Evolutionary conservation across 805 yeast species (phyloP), one percentile per base, ranked within the genome.

Genomic region (Candida maris): DNA sequence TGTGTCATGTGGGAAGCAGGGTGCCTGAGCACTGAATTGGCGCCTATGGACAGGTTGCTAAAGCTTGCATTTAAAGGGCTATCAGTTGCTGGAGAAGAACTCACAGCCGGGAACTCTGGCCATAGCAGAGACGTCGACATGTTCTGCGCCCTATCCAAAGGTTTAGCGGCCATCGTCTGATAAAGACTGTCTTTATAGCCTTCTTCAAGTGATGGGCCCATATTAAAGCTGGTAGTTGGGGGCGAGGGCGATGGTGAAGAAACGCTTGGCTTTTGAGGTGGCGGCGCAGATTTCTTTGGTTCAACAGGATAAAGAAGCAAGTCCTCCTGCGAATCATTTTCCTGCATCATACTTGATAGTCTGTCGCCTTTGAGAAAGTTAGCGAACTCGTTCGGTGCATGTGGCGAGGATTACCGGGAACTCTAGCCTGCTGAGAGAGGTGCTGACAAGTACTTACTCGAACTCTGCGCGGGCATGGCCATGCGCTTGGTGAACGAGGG

Each of bases 151-250:
- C 27, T 20, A 3, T 22, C 19, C 4, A 42, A 30, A 12, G 39
- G 33, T 6, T 25, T 16, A 25, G 10, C 7, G 15, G 14, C 15
- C 14, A 25, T 25, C 10, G 8, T 7, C 14, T 25, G 28, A 25
- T 25, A 16, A 13, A 25, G 14, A 12, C 32, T 37, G 24, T 43
- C 51, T 26, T 34, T 42, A 27, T 39, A 48, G 6, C 49, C 49
- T 18, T 40, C 48, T 27, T 49, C 56, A 19, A 45, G 21, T 4
- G 47, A 37, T 5, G 53, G 54, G 1, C 53, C 54, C 52, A 48
- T 40, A 2, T 46, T 48, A 29, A 38, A 48, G 17, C 38, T 35
- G 15, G 16, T 20, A 30, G 22, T 13, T 10, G 32, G 26, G 17
- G 43, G 30, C 27, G 38, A 21, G 9, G 13, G n/a, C 4, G 28